Evolutionary conservation across 2,329 filamentous ascomycete genomes (phyloP).

Genomic region (Clarireedia monteithiana): DNA sequence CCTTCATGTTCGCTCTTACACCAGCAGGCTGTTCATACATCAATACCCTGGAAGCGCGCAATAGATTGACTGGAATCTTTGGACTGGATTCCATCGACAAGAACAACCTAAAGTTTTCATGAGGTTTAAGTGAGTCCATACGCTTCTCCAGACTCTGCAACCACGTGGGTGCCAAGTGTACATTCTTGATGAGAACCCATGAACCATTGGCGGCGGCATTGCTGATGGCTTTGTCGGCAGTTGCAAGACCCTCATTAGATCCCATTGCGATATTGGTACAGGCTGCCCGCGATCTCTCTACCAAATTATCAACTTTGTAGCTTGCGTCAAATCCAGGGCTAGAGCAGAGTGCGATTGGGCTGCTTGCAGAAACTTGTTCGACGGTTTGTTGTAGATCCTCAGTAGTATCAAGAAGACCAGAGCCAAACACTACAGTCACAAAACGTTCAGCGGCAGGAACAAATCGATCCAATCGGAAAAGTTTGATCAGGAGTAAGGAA

Average conservation of each 20-base stretch:
- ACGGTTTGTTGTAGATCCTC: slow-evolving; percentile 84
- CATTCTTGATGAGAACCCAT: slow-evolving; percentile 99
- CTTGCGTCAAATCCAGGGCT: slow-evolving; percentile 96
- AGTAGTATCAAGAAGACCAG: slow-evolving; percentile 71
- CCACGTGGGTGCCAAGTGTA: slow-evolving; percentile 93
- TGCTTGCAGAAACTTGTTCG: slow-evolving; percentile 71
- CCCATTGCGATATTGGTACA: slow-evolving; percentile 99
- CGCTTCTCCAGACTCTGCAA: slow-evolving; percentile 95
- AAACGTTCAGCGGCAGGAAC: slow-evolving; percentile 91
- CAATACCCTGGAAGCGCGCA: slow-evolving; percentile 85
- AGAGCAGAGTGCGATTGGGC: slow-evolving; percentile 86
- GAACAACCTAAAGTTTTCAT: slow-evolving; percentile 89
- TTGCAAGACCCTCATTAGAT: slow-evolving; percentile 87
- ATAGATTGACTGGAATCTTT: slow-evolving; percentile 93
- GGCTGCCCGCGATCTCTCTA: slow-evolving; percentile 70
- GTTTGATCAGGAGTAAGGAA: slow-evolving; percentile 83
- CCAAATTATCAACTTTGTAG: slow-evolving; percentile 96
- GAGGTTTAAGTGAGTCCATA: slow-evolving; percentile 89
- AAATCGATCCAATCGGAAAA: slow-evolving; percentile 92
- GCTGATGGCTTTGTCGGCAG: slow-evolving; percentile 90
- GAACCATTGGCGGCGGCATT: slow-evolving; percentile 85
- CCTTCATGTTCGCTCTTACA: slow-evolving; percentile 96
- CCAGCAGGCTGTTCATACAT: slow-evolving; percentile 98
- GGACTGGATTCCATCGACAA: slow-evolving; percentile 95
- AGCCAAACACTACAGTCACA: slow-evolving; percentile 75